Percentiles rank a stretch among this genome's conserved stretches.
Conservation (phyloP, 2,329 filamentous ascomycete genomes). For the Fusarium mundagurra region DNA sequence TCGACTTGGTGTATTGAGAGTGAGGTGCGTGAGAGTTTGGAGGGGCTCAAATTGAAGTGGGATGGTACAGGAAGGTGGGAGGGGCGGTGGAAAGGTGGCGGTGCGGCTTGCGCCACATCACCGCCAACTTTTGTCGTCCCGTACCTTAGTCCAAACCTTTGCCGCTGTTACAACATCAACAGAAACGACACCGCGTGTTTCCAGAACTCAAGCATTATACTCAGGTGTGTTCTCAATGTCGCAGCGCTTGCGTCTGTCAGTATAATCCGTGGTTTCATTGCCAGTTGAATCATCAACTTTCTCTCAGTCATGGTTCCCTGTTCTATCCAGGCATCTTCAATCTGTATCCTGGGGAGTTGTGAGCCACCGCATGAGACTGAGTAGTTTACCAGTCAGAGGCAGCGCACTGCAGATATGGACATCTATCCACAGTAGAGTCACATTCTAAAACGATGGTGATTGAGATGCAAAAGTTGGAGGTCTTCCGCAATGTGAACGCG, state of each 20-base stretch:
- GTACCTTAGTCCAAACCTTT: no score
- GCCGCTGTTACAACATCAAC: not conserved
- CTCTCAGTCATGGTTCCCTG: not conserved
- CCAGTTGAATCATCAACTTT: not conserved
- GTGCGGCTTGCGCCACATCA: constrained; percentile 12
- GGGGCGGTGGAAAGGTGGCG: constrained; percentile 21
- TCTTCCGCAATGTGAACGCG: not conserved
- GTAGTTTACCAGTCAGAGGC: not conserved
- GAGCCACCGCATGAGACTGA: not conserved
- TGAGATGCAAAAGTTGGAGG: no score
- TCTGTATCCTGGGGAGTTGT: not conserved
- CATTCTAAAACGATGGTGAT: no score
- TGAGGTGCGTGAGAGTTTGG: constrained; percentile 33
- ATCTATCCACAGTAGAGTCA: not conserved
- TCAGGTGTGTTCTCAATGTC: not conserved
- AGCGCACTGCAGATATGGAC: not conserved
- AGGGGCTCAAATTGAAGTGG: constrained; percentile 39
- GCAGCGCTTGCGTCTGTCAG: not conserved
- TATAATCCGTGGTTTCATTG: not conserved
- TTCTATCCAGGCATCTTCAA: not conserved
- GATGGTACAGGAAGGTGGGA: constrained; percentile 23
- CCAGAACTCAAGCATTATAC: not conserved
- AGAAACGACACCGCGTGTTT: not conserved
- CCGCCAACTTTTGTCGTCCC: not conserved
- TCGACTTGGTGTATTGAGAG: constrained; percentile 18